Evolutionary conservation across 371 early-diverging fungal species (phyloP).

Genomic region (Mucor circinelloides): DNA sequence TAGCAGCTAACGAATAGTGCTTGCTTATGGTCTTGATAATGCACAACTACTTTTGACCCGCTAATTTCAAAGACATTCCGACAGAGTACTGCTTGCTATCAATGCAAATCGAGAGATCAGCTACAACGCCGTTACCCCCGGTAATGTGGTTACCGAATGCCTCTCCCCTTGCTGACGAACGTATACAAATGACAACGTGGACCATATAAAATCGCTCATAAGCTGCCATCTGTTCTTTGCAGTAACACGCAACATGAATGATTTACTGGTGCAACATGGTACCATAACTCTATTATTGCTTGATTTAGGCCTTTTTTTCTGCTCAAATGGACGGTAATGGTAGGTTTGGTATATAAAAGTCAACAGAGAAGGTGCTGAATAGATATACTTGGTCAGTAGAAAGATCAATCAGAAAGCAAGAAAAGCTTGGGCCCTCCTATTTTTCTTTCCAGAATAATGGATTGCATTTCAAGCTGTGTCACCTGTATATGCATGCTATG

Average conservation of each 20-base stretch:
- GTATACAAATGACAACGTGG: slow-evolving; percentile 7
- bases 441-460: not conserved
- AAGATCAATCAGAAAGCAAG: not conserved
- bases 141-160: not conserved
- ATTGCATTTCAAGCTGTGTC: not conserved
- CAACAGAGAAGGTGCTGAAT: not conserved
- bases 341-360: not conserved
- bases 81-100: not conserved
- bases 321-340: not conserved
- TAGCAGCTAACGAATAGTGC: not conserved
- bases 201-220: not conserved
- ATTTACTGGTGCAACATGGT: not conserved
- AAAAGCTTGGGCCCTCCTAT: not conserved
- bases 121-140: not conserved
- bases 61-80: not conserved
- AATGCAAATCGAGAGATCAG: not conserved
- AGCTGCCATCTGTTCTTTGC: not conserved
- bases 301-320: not conserved
- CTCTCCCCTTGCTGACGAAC: not conserved
- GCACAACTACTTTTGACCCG: not conserved
- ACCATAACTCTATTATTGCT: not conserved
- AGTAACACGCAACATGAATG: not conserved
- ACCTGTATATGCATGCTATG: not conserved
- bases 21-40: not conserved
- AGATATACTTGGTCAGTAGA: not conserved